Conservation (phyloP, 2,329 filamentous ascomycete species). For the Nakataea oryzae region DNA sequence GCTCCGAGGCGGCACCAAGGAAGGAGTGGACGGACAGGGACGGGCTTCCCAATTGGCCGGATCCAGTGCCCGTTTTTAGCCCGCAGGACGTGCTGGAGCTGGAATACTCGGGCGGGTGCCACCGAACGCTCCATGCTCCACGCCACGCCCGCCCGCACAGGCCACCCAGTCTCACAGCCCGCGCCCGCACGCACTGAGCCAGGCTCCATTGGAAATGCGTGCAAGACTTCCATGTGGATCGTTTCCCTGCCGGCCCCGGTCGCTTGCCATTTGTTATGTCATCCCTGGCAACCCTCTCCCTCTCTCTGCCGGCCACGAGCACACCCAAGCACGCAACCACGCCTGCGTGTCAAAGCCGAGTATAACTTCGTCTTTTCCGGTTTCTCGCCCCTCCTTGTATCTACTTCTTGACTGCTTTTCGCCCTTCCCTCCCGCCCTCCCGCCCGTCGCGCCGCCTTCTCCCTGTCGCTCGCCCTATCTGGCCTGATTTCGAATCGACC, state of each 20-base stretch:
- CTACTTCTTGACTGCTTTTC: background rate
- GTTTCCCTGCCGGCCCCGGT: background rate
- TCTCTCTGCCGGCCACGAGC: background rate
- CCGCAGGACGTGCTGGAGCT: background rate
- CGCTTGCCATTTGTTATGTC: slow-evolving; percentile 3
- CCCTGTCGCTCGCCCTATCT: background rate
- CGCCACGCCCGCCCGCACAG: background rate
- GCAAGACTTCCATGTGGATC: background rate
- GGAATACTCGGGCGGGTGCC: too few relatives aligned
- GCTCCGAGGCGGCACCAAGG: background rate
- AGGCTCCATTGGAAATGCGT: background rate
- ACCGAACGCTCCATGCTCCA: background rate
- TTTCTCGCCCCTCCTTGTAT: background rate
- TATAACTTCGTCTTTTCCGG: background rate
- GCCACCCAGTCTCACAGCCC: background rate
- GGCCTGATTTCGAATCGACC: background rate
- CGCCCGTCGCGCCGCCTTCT: background rate
- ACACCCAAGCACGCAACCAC: background rate
- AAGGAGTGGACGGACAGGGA: background rate
- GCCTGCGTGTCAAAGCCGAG: background rate
- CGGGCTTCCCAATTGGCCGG: background rate
- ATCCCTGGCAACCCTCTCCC: background rate
- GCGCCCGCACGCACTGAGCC: background rate
- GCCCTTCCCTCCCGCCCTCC: background rate
- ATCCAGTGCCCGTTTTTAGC: background rate